Base-by-base conservation (phyloP, 2,329 filamentous ascomycete species). In the Hypocrella siamensis region DNA sequence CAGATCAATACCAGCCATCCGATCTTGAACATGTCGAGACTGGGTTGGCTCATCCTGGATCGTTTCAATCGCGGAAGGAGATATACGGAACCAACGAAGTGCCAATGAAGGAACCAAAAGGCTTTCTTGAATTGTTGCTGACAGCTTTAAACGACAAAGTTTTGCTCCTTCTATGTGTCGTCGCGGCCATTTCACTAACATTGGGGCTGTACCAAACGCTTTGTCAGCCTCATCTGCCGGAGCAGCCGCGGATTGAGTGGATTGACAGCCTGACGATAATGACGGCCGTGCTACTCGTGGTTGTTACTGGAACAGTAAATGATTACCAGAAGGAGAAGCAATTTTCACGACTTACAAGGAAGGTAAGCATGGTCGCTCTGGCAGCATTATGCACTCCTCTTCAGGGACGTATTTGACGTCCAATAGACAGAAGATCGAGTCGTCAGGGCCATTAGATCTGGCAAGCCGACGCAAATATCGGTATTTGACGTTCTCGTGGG, bases 261-360 rank as follows among this genome's bases (percentile, higher is more conserved):
- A 65, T 78, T 9, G 75, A 79, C 49, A 74, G 75, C n/a, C 69
- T 78, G 24, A 74, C 74, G 24, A 78, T 79, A 27, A 34, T 42
- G 26, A 32, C 34, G 15, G 38, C 38, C 11, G 34, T 42, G 22
- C 19, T 31, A 14, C 19, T 37, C 17, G 27, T 37, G 19, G 35
- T 37, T 6, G 25, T 37, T 5, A 33, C 32, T 7, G 35, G 31
- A 4, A 26, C 72, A n/a, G 47, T 67, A 29, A 79, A 79, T 42
- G 75, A 79, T 47, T 79, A 68, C 64, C 69, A 78, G 44, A 78
- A 76, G 51, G 70, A 78, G 47, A 59, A 69, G 19, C 71, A 76
- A 40, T 79, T 79, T 48, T 63, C 63, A 31, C 70, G 65, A 38
- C 59, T 79, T 12, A 77, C 75, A 43, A 56, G 48, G 35, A 60